Evolutionary conservation across 441 rosid species (phyloP), one percentile per base, ranked within the genome.

Genomic region (Bocquillonia castaneifolia): DNA sequence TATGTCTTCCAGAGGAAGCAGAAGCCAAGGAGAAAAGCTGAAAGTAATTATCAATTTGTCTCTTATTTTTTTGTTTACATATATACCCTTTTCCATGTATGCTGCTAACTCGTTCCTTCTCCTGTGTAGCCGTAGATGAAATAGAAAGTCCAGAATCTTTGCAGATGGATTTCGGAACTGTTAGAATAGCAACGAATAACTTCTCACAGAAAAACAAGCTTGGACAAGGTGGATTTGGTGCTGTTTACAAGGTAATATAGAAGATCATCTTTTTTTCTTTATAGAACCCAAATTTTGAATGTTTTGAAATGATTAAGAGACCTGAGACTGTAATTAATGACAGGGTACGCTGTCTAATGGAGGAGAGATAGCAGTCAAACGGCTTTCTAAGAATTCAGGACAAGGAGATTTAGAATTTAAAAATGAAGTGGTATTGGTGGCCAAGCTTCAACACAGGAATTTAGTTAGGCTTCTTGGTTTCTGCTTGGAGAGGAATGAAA

Each of bases 381-480:
- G 70, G 28, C 48, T 72, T 18, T 64, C 66, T 4, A 37, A 22
- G 18, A 15, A 42, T 36, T 59, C 75, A 29, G 36, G n/a, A 39
- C 66, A 72, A 59, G 75, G 75, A 37, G 75, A 57, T 2, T 12
- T 6, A 3, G 75, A 72, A 59, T 72, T 72, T 39, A 64, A 20
- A 29, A 72, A 53, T 28, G 79, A 76, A 60, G 59, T 67, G 6
- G 20, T 59, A n/a, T 18, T 69, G 31, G 56, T 77, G 47, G 74
- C 77, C 14, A 64, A 61, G 55, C 80, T 76, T 51, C 73, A 72
- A n/a, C 79, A 76, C 59, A 26, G 73, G 6, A 76, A 72, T 39
- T 48, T 76, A 32, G 74, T 69, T 1, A 56, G 63, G 40, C 72
- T 72, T 17, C 44, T 58, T 8, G 75, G 75, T 13, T 64, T 50